phyloP scores from a whole-genome alignment of 805 yeast species.

The Isabelozyma rhagii region DNA sequence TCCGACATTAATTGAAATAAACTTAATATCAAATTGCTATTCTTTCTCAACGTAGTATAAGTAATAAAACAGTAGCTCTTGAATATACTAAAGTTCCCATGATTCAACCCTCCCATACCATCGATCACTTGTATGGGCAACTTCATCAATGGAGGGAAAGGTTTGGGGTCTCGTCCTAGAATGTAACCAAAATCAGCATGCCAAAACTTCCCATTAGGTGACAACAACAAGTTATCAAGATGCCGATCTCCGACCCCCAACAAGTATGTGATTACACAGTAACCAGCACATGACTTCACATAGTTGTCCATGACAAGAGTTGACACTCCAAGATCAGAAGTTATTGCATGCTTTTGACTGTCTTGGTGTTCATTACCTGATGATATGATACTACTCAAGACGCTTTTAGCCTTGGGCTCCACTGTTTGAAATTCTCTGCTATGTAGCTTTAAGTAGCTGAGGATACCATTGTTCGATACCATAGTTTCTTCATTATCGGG shows the following conservation, averaged over 20 bases:
- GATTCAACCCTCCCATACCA: slow-evolving; percentile 93
- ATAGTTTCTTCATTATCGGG: slow-evolving; percentile 1
- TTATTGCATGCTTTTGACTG: slow-evolving; percentile 27
- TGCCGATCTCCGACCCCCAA: slow-evolving; percentile 98
- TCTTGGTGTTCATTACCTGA: slow-evolving; percentile 2
- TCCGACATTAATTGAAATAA: slow-evolving; percentile 91
- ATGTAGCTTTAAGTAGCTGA: slow-evolving; percentile 65
- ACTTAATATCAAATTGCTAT: slow-evolving; percentile 84
- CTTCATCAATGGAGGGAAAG: slow-evolving; percentile 98
- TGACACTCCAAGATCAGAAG: slow-evolving; percentile 46
- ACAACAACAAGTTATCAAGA: slow-evolving; percentile 80
- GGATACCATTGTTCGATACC: slow-evolving; percentile 59
- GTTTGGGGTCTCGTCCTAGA: slow-evolving; percentile 95
- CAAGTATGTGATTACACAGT: slow-evolving; percentile 91
- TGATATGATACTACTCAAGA: slow-evolving; percentile 9
- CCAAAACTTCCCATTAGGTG: slow-evolving; percentile 82
- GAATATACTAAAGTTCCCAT: slow-evolving; percentile 81
- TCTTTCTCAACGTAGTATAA: slow-evolving; percentile 83
- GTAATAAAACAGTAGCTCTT: slow-evolving; percentile 93
- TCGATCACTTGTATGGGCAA: slow-evolving; percentile 94
- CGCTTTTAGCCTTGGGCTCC: slow-evolving; percentile 24
- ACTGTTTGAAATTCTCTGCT: slow-evolving; percentile 28
- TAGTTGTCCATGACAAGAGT: slow-evolving; percentile 85
- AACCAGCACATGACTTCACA: slow-evolving; percentile 94
- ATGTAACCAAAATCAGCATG: slow-evolving; percentile 98